Evolutionary conservation across 306 rosid species (phyloP).

Genomic region (Mimosa bimucronata): DNA sequence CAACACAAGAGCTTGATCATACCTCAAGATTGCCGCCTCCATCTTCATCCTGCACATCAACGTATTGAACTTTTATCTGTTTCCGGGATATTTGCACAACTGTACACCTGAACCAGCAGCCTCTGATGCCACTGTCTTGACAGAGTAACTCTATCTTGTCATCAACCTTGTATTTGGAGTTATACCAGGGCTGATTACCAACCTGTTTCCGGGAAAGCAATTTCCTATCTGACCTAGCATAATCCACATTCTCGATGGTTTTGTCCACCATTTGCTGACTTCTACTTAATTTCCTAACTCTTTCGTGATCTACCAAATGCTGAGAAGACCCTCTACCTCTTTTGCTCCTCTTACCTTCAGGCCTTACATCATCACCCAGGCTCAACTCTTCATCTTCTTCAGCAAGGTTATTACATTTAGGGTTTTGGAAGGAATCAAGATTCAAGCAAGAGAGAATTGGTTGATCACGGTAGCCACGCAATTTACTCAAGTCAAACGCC

Average conservation of each 20-base stretch:
- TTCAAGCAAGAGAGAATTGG: conserved; percentile 80
- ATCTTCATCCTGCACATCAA: conserved; percentile 89
- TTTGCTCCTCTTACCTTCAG: conserved; percentile 77
- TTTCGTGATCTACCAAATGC: conserved; percentile 45
- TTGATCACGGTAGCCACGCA: conserved; percentile 84
- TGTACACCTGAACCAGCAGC: conserved; percentile 99
- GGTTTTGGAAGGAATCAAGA: conserved; percentile 49
- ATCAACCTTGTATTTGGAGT: conserved; percentile 56
- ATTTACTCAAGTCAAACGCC: conserved; percentile 84
- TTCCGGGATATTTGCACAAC: conserved; percentile 70
- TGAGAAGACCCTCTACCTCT: conserved; percentile 54
- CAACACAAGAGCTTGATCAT: conserved; percentile 33
- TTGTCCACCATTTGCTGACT: conserved; percentile 51
- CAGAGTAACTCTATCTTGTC: conserved; percentile 90
- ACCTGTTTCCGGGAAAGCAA: conserved; percentile 58
- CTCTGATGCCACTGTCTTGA: conserved; percentile 99
- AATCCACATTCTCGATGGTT: conserved; percentile 51
- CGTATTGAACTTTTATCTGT: conserved; percentile 76
- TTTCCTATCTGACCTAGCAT: conserved; percentile 50
- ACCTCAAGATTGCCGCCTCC: conserved; percentile 91
- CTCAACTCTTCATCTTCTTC: conserved; percentile 66
- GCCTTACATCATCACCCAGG: conserved; percentile 55
- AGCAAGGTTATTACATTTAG: conserved; percentile 46
- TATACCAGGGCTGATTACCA: conserved; percentile 56
- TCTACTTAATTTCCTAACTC: conserved; percentile 59